Evolutionary conservation across 495 filamentous ascomycete genomes (phyloP).

Genomic region (Podospora appendiculata): DNA sequence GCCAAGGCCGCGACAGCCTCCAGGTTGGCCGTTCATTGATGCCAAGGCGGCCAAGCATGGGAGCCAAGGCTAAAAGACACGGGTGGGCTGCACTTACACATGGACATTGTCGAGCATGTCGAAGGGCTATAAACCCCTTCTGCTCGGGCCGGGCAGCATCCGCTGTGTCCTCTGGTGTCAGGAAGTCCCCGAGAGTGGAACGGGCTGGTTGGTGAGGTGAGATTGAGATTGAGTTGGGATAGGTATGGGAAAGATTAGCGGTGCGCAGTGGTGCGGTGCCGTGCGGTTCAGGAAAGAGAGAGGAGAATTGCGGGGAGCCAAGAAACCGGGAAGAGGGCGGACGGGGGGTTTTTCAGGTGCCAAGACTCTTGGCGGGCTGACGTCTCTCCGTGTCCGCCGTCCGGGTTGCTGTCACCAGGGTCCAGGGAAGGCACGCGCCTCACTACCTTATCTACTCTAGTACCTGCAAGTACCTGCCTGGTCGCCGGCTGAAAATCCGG

Average conservation of each 20-base stretch:
- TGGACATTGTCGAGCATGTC: constrained; percentile 22
- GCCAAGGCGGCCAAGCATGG: background rate
- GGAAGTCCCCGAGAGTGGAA: background rate
- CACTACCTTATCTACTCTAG: too few species aligned
- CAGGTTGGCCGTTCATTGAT: constrained; percentile 1
- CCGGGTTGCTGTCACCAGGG: too few species aligned
- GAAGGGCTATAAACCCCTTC: constrained; percentile 8
- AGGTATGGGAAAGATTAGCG: background rate
- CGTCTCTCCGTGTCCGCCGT: background rate
- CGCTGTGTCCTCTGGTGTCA: background rate
- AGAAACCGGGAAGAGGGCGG: constrained; percentile 9
- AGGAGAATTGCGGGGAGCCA: constrained; percentile 5
- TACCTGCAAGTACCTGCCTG: too few species aligned
- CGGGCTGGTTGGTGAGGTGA: background rate
- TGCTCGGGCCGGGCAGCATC: constrained; percentile 5
- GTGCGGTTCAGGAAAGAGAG: constrained; percentile 4
- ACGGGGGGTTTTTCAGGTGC: constrained; percentile 15
- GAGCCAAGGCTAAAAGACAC: background rate
- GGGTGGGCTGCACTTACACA: constrained; percentile 13
- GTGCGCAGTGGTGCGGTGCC: background rate
- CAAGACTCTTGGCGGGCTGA: constrained; percentile 13
- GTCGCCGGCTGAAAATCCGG: too few species aligned
- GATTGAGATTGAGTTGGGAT: background rate
- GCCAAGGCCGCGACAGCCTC: constrained; percentile 21
- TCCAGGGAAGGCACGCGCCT: too few species aligned